phyloP scores from a whole-genome alignment of 2,329 filamentous ascomycete genomes.

The Sporothrix globosa region DNA sequence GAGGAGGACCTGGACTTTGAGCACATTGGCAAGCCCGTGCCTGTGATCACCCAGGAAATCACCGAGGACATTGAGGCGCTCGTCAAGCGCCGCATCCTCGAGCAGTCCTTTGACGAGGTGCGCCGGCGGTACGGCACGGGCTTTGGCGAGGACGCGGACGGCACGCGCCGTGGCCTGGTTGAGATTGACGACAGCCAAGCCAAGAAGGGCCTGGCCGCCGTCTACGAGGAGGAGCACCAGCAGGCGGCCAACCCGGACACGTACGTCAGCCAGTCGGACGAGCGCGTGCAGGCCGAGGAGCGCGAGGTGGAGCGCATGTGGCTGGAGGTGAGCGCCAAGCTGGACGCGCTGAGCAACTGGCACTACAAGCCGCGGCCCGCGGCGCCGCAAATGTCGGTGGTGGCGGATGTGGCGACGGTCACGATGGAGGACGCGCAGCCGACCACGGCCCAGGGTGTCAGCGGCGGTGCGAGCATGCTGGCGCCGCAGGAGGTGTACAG shows the following conservation, averaged over 20 bases:
- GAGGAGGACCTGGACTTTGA: conserved; percentile 97
- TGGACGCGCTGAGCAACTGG: conserved; percentile 90
- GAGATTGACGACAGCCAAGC: conserved; percentile 86
- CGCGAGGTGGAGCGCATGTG: conserved; percentile 80
- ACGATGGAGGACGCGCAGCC: conserved; percentile 95
- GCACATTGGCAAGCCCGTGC: conserved; percentile 89
- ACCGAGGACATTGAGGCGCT: conserved; percentile 90
- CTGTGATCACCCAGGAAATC: conserved; percentile 88
- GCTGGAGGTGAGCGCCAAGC: conserved; percentile 75
- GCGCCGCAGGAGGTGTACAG: conserved; percentile 95
- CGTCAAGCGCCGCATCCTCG: conserved; percentile 89
- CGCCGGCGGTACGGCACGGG: conserved; percentile 71
- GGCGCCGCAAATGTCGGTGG: conserved; percentile 79
- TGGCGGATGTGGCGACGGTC: conserved; percentile 88
- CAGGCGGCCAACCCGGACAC: conserved; percentile 74
- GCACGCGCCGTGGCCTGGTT: conserved; percentile 68
- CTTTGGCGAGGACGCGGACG: conserved; percentile 56
- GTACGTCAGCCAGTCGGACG: conserved; percentile 79
- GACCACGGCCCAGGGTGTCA: conserved; percentile 73
- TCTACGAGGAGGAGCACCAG: conserved; percentile 92
- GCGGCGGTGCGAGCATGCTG: conserved; percentile 70
- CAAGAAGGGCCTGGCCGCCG: conserved; percentile 83
- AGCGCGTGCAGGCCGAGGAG: conserved; percentile 81
- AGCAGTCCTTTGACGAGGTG: conserved; percentile 90
- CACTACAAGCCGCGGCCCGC: conserved; percentile 91